Percentiles rank a stretch among this genome's conserved stretches.
These are phyloP conservation scores for Teratosphaeria nubilosa DNA, from an alignment of 2,329 filamentous ascomycete genomes.

Conservation along the genomic window DNA sequence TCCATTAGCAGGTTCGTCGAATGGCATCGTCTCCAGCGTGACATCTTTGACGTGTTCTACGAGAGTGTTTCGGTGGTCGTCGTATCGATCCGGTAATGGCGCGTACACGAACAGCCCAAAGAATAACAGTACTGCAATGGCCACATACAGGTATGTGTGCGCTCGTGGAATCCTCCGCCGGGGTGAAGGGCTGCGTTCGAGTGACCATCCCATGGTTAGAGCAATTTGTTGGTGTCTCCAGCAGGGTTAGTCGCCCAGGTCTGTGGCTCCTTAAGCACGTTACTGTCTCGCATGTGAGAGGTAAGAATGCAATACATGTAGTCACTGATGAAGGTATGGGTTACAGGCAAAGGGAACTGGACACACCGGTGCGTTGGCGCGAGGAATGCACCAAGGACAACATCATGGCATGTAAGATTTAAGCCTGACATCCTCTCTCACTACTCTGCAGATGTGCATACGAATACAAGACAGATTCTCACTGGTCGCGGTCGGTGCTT, in stretches of 20 bases:
- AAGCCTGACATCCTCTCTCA: too few species aligned
- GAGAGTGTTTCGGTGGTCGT: slow-evolving; percentile 1
- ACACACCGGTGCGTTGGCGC: not conserved
- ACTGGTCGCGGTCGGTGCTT: not conserved
- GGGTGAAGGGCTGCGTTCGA: not conserved
- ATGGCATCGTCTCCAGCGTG: not conserved
- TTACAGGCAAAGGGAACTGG: not conserved
- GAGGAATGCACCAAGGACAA: not conserved
- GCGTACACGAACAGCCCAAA: not conserved
- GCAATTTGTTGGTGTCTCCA: not conserved
- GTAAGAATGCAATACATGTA: not conserved
- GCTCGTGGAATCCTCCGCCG: not conserved
- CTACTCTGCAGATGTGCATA: not conserved
- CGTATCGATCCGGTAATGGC: not conserved
- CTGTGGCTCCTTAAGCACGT: not conserved
- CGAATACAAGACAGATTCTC: not conserved
- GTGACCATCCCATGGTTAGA: not conserved
- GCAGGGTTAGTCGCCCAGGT: not conserved
- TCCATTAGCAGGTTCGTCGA: not conserved
- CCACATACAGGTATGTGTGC: not conserved
- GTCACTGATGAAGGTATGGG: not conserved
- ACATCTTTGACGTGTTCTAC: slow-evolving; percentile 1
- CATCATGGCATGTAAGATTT: not conserved
- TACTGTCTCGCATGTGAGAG: not conserved
- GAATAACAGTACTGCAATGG: not conserved